Conservation (phyloP, 2,329 filamentous ascomycete species). For the Aureobasidium sp. region DNA sequence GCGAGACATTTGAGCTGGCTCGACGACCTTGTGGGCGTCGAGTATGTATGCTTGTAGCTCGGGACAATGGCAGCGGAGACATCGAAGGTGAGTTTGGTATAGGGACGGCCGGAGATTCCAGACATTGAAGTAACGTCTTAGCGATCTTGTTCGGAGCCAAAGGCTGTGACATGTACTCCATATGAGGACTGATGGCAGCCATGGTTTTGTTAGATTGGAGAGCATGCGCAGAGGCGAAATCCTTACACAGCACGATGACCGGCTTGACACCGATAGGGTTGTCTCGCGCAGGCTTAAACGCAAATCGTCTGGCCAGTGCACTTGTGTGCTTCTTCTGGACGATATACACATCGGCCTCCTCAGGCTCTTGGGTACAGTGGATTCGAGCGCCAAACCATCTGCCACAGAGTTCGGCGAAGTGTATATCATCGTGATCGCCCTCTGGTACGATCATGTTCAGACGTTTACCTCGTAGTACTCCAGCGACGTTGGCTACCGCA, state of each 20-base stretch:
- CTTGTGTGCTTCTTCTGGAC: background rate
- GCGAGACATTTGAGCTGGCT: background rate
- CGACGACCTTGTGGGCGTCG: background rate
- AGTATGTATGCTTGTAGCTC: background rate
- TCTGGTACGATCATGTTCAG: no score
- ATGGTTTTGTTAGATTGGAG: background rate
- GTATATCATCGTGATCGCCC: no score
- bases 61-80: no score
- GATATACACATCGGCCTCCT: background rate
- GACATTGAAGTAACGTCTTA: slow-evolving; percentile 15
- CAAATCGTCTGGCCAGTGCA: background rate
- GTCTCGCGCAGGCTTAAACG: background rate
- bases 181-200: background rate
- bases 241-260: slow-evolving; percentile 2
- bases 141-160: slow-evolving; percentile 7
- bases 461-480: no score
- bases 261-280: no score
- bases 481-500: no score
- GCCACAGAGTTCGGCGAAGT: no score
- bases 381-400: no score
- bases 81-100: no score
- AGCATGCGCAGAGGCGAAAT: background rate
- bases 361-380: no score
- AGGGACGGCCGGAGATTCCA: no score
- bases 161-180: slow-evolving; percentile 9